These are phyloP conservation scores for Phytophthora pini DNA, from an alignment of 352 stramenopile genomes.

Conservation along the genomic window DNA sequence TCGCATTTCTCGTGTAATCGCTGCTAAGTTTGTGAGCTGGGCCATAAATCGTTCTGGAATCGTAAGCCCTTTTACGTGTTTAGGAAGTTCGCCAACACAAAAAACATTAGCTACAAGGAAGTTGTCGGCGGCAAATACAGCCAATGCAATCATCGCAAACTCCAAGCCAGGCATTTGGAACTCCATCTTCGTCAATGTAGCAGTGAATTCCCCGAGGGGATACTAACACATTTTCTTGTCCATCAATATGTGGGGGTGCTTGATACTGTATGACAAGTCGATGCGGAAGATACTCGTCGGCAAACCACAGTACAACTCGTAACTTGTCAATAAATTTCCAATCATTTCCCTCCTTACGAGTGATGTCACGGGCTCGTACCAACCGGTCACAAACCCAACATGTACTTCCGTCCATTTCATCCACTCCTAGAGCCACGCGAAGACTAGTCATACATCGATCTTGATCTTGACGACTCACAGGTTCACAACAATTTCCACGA, in stretches of 20 bases:
- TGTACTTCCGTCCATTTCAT: slow-evolving; percentile 1
- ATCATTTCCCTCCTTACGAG: slow-evolving; percentile 1
- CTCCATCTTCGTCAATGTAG: background rate
- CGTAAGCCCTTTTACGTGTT: background rate
- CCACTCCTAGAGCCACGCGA: slow-evolving; percentile 3
- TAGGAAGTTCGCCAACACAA: background rate
- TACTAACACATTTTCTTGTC: background rate
- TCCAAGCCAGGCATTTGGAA: background rate
- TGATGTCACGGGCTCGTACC: background rate
- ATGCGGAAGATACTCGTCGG: background rate
- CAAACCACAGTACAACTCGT: background rate
- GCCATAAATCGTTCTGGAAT: slow-evolving; percentile 2
- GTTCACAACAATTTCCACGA: no score
- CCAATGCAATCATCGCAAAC: background rate
- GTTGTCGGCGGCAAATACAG: background rate
- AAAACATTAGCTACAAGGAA: background rate
- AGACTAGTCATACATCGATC: slow-evolving; percentile 4
- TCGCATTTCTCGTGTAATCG: background rate
- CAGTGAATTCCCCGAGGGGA: slow-evolving; percentile 2
- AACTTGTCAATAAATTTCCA: slow-evolving; percentile 1
- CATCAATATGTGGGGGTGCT: background rate
- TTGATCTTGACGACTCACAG: background rate
- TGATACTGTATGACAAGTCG: background rate
- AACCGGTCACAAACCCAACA: slow-evolving; percentile 6
- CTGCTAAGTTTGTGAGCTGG: background rate